phyloP scores from a whole-genome alignment of 139 green algal species.

The Chlorella sp. region DNA sequence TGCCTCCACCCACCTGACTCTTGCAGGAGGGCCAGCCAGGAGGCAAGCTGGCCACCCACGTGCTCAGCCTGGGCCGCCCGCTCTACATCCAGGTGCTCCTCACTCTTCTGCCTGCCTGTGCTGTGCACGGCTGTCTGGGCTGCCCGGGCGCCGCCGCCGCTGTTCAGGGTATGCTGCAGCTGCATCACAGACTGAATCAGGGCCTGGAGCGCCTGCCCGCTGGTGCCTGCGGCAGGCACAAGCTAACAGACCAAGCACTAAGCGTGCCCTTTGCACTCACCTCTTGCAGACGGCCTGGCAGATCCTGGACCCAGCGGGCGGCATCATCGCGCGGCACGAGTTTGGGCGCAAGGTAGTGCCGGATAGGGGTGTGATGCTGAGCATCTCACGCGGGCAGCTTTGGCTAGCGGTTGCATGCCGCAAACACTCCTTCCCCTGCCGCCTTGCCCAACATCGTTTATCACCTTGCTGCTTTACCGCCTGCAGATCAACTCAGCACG shows the following conservation, averaged over 20 bases:
- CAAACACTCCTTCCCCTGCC: too few species aligned
- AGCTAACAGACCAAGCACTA: too few species aligned
- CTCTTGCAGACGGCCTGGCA: constrained; percentile 9
- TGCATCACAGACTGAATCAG: background rate
- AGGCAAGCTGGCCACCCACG: constrained; percentile 18
- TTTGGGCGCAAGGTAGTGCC: constrained; percentile 1
- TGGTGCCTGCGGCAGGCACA: too few species aligned
- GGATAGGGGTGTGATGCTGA: too few species aligned
- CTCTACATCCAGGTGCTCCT: constrained; percentile 13
- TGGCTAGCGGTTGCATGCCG: too few species aligned
- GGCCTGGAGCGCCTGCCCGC: background rate
- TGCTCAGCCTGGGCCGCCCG: background rate
- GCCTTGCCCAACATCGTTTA: too few species aligned
- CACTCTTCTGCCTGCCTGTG: background rate
- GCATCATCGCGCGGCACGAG: constrained; percentile 4
- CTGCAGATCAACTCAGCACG: constrained; percentile 11
- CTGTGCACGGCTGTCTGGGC: background rate
- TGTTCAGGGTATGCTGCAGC: background rate
- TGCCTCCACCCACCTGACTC: too few species aligned
- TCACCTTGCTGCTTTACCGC: too few species aligned
- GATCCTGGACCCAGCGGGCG: constrained; percentile 1
- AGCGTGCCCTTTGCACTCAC: background rate
- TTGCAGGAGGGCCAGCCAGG: background rate
- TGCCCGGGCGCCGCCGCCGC: background rate
- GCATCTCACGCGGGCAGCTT: too few species aligned